Conservation (phyloP, 208 protist species). For the Crithidia bombi region DNA sequence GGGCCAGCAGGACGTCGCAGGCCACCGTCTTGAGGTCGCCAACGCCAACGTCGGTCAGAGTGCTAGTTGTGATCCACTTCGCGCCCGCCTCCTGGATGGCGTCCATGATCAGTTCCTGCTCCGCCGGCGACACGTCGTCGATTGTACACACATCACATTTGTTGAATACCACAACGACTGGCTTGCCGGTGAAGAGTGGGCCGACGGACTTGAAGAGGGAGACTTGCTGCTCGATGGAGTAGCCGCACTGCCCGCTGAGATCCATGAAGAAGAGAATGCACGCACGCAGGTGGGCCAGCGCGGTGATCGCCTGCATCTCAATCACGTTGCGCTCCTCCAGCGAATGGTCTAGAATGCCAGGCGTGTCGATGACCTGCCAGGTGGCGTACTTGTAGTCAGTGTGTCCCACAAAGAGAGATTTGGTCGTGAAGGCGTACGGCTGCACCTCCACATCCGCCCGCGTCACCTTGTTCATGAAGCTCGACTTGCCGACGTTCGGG, state of each 20-base stretch:
- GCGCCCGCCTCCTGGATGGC: slow-evolving; percentile 83
- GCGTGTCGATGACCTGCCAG: slow-evolving; percentile 99
- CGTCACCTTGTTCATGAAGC: slow-evolving; percentile 99
- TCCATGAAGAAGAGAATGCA: slow-evolving; percentile 99
- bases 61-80: slow-evolving; percentile 95
- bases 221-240: slow-evolving; percentile 98
- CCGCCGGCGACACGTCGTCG: slow-evolving; percentile 85
- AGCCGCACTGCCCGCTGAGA: slow-evolving; percentile 98
- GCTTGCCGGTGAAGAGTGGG: slow-evolving; percentile 99
- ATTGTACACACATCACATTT: slow-evolving; percentile 98
- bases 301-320: slow-evolving; percentile 99
- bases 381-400: slow-evolving; percentile 98
- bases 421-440: slow-evolving; percentile 99
- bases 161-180: slow-evolving; percentile 99
- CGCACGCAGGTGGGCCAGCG: slow-evolving; percentile 97
- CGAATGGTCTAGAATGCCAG: slow-evolving; percentile 99
- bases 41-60: slow-evolving; percentile 95
- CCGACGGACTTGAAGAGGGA: slow-evolving; percentile 98
- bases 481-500: slow-evolving; percentile 99
- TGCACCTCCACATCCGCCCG: slow-evolving; percentile 99
- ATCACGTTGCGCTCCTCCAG: slow-evolving; percentile 99
- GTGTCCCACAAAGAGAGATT: slow-evolving; percentile 99
- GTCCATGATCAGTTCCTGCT: slow-evolving; percentile 87
- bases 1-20: slow-evolving; percentile 96
- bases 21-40: slow-evolving; percentile 92